Conservation (phyloP, 768 basidiomycete genomes). For the Suillus fuscotomentosus region DNA sequence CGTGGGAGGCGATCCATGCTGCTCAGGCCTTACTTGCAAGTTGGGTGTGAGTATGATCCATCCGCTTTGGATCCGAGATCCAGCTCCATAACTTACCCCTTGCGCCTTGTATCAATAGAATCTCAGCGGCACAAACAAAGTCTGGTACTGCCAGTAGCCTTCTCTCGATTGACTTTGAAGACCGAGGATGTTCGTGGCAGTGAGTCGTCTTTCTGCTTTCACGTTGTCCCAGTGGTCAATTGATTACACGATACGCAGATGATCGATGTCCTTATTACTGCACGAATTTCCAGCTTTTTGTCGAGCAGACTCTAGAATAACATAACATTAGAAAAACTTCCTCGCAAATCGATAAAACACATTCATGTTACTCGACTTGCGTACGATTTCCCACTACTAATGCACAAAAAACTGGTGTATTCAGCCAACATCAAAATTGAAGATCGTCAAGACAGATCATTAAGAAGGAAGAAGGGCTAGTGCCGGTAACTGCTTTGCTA, state of each 20-base stretch:
- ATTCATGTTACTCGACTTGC: neutral
- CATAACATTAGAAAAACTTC: neutral
- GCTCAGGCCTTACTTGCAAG: neutral
- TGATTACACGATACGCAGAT: neutral
- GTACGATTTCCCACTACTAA: neutral
- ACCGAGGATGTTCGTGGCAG: neutral
- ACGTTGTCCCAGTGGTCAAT: neutral
- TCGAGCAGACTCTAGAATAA: neutral
- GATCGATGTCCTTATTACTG: neutral
- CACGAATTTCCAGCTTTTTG: neutral
- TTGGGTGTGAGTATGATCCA: neutral
- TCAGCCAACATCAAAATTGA: too few species aligned
- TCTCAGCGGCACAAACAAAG: rapidly evolving
- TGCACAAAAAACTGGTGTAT: neutral
- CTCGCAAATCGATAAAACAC: neutral
- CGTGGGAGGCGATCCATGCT: neutral
- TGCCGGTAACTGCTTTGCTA: too few species aligned
- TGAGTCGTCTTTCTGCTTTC: neutral
- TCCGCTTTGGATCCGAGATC: neutral
- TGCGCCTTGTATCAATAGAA: neutral
- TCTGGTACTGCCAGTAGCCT: neutral
- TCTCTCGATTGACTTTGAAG: neutral
- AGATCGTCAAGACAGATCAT: too few species aligned
- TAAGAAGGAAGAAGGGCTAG: too few species aligned
- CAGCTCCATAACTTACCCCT: neutral